Evolutionary conservation across 106 monocot genomes (phyloP), one percentile per base, ranked within the genome.

Genomic region (Dioscorea alata): DNA sequence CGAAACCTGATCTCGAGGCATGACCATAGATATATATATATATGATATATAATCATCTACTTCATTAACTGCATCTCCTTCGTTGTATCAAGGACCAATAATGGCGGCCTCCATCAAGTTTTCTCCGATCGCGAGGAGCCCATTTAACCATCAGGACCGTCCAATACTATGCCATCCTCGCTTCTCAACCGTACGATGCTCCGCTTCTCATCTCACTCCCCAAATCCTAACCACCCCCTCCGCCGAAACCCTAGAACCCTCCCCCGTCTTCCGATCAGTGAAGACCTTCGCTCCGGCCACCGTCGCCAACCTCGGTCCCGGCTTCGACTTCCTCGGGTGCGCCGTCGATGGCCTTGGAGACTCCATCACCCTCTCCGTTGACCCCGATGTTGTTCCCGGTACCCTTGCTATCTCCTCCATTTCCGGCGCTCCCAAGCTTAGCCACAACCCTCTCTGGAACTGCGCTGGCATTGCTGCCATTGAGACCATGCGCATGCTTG

Each of bases 391-490:
- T 68, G 17, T 67, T 28, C 85, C 81, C 25, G 90, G 84, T n/a
- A 75, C 71, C 64, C 61, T 90, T 64, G 62, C 82, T 34, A 86
- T 96, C 76, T 72, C 88, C 58, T 80, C 85, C 61, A 79, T 96
- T 57, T 28, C 83, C 24, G 71, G 76, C 32, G 59, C 72, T 28
- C 3, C 78, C 50, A 86, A 79, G 74, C 91, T 96, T 74, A 75
- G 70, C 76, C 52, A 23, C 25, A 67, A 88, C 61, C 96, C 96
- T 13, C 79, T 79, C 52, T 80, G 74, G 59, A 92, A 97, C 65
- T 97, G 96, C 79, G 96, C 96, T 7, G 96, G 96, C 4, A 92
- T 97, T 31, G 96, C 92, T 50, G 89, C 66, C 54, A 76, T 89
- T 50, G 86, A 84, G 25, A 80, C 76, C 66, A 82, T 97, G 78